Conservation (phyloP, 169 alveolate species). For the Eimeria zaria region DNA sequence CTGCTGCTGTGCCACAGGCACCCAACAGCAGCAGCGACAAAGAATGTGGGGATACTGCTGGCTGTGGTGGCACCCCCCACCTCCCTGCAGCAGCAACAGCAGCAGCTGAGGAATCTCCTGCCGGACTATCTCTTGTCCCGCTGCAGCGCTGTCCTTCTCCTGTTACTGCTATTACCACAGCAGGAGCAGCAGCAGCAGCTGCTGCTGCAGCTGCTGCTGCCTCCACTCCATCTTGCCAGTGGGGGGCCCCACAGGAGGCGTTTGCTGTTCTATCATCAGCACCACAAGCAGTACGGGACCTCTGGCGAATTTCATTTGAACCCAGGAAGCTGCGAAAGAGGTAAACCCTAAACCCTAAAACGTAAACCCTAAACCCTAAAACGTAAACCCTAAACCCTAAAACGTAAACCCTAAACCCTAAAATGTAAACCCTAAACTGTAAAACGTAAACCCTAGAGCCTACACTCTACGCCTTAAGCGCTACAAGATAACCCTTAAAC, state of each 20-base stretch:
- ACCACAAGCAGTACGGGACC: conserved; percentile 2
- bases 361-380: too few relatives aligned
- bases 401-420: neutral
- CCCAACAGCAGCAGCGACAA: too few relatives aligned
- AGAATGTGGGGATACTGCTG: too few relatives aligned
- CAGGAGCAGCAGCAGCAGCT: too few relatives aligned
- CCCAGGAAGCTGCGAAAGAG: conserved; percentile 15
- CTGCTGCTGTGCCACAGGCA: too few relatives aligned
- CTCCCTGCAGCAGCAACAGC: neutral
- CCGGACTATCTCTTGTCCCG: neutral
- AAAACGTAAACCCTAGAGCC: neutral
- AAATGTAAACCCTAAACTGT: neutral
- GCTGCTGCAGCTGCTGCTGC: neutral
- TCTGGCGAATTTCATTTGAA: conserved; percentile 29
- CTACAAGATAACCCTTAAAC: neutral
- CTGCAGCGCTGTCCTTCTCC: neutral
- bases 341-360: conserved; percentile 24
- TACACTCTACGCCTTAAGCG: neutral
- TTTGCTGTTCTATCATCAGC: neutral
- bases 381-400: conserved; percentile 1
- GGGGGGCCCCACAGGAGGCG: neutral
- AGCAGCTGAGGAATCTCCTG: conserved; percentile 6
- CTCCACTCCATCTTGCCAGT: neutral
- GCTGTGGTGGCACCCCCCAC: too few relatives aligned
- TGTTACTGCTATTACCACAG: neutral